Percentiles rank a stretch among this genome's conserved stretches.
Evolutionary conservation across 805 yeast genomes (phyloP).

Genomic region (Starmera quercuum): DNA sequence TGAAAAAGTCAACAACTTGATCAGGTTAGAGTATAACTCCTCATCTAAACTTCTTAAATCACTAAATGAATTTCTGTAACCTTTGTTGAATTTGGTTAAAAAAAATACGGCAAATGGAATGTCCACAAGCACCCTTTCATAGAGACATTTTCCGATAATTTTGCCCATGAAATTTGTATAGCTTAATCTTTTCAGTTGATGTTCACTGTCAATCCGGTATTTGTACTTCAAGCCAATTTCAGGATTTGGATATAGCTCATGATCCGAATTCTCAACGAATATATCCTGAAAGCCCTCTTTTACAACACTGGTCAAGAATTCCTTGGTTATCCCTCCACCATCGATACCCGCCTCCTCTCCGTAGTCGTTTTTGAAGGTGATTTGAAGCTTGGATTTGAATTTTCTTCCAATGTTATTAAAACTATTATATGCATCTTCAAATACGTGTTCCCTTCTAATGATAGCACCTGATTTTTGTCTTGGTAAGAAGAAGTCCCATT

Average conservation of each 20-base stretch:
- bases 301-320: constrained; percentile 68
- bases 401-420: constrained; percentile 46
- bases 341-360: constrained; percentile 89
- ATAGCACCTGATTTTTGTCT: constrained; percentile 31
- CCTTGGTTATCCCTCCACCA: constrained; percentile 96
- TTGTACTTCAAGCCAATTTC: constrained; percentile 31
- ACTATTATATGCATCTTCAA: constrained; percentile 65
- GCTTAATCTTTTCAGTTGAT: constrained; percentile 21
- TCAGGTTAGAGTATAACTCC: constrained; percentile 56
- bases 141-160: constrained; percentile 82
- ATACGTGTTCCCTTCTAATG: constrained; percentile 60
- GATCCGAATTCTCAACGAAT: constrained; percentile 38
- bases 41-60: constrained; percentile 69
- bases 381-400: constrained; percentile 53
- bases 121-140: constrained; percentile 75
- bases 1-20: constrained; percentile 49
- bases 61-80: constrained; percentile 58
- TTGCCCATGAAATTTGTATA: constrained; percentile 63
- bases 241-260: constrained; percentile 73
- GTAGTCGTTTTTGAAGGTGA: constrained; percentile 62
- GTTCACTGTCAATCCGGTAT: constrained; percentile 24
- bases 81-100: constrained; percentile 42
- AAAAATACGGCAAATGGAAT: constrained; percentile 83
- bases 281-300: constrained; percentile 52
- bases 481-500: constrained; percentile 8